phyloP scores from a whole-genome alignment of 1,284 basidiomycete genomes.

The Termitomyces sp. region DNA sequence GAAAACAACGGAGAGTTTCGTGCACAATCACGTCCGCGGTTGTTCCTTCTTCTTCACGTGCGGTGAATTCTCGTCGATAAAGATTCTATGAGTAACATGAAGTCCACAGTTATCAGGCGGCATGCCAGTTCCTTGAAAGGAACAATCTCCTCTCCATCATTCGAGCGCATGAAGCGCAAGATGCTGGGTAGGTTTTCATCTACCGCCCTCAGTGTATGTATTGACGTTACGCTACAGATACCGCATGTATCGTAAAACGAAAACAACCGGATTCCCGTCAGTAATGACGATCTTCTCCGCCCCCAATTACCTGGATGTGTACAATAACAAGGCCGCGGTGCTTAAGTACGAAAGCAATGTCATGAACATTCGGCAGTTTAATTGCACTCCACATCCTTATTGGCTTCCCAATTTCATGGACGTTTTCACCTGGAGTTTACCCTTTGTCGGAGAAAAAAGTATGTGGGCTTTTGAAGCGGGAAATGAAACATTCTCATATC shows the following conservation, averaged over 20 bases:
- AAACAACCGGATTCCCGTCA: conserved; percentile 88
- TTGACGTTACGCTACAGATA: conserved; percentile 46
- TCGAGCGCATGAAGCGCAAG: conserved; percentile 92
- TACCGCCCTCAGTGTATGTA: not conserved
- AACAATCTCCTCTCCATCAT: conserved; percentile 95
- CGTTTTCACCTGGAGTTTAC: conserved; percentile 88
- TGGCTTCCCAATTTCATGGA: conserved; percentile 96
- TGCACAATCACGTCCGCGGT: conserved; percentile 94
- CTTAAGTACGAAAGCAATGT: conserved; percentile 97
- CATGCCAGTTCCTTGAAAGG: conserved; percentile 89
- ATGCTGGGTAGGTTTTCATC: conserved; percentile 71
- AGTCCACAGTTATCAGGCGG: conserved; percentile 74
- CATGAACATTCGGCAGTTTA: conserved; percentile 95
- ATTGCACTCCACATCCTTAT: conserved; percentile 93
- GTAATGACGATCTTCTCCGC: conserved; percentile 98
- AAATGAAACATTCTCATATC: not conserved
- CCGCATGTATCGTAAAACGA: conserved; percentile 96
- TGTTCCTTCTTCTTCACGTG: conserved; percentile 95
- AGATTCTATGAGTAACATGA: not conserved
- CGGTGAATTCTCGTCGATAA: conserved; percentile 22
- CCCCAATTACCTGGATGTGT: conserved; percentile 94
- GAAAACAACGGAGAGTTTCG: conserved; percentile 80
- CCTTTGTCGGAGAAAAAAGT: conserved; percentile 95
- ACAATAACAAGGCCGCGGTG: conserved; percentile 96
- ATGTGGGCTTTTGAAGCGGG: conserved; percentile 25